Percentiles rank a stretch among this genome's conserved stretches.
Conservation (phyloP, 2,329 filamentous ascomycete species). For the Aspergillus sp. region DNA sequence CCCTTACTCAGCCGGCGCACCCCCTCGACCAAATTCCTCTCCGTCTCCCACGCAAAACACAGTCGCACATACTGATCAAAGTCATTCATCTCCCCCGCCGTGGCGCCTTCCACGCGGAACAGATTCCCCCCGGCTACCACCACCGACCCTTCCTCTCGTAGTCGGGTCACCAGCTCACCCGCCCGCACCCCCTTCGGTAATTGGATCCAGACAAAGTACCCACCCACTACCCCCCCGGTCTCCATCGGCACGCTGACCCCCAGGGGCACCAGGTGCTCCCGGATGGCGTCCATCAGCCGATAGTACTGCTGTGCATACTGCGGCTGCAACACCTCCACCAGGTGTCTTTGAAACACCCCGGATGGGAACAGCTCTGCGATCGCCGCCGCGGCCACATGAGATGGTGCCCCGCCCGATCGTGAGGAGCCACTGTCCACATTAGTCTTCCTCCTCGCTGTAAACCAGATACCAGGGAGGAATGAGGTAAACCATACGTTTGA, state of each 20-base stretch:
- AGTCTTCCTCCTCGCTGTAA: not conserved
- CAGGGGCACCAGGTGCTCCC: slow-evolving; percentile 58
- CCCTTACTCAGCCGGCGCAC: slow-evolving; percentile 56
- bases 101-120: slow-evolving; percentile 65
- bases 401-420: slow-evolving; percentile 58
- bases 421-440: slow-evolving; percentile 49
- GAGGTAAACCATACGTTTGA: slow-evolving; percentile 49
- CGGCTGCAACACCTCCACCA: slow-evolving; percentile 53
- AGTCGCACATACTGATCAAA: slow-evolving; percentile 63
- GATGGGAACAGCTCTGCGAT: slow-evolving; percentile 54
- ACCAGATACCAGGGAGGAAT: not conserved
- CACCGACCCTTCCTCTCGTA: slow-evolving; percentile 61
- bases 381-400: slow-evolving; percentile 57
- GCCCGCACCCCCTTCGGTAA: slow-evolving; percentile 57
- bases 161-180: slow-evolving; percentile 51
- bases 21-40: slow-evolving; percentile 64
- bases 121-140: slow-evolving; percentile 67
- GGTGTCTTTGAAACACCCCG: slow-evolving; percentile 52
- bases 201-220: slow-evolving; percentile 81
- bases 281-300: slow-evolving; percentile 58
- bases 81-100: slow-evolving; percentile 45
- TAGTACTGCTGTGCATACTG: slow-evolving; percentile 54
- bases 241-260: slow-evolving; percentile 48
- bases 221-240: slow-evolving; percentile 58
- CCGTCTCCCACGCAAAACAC: slow-evolving; percentile 71